These are phyloP conservation scores for Prunus mira DNA, from an alignment of 306 rosid genomes.

Conservation along the genomic window DNA sequence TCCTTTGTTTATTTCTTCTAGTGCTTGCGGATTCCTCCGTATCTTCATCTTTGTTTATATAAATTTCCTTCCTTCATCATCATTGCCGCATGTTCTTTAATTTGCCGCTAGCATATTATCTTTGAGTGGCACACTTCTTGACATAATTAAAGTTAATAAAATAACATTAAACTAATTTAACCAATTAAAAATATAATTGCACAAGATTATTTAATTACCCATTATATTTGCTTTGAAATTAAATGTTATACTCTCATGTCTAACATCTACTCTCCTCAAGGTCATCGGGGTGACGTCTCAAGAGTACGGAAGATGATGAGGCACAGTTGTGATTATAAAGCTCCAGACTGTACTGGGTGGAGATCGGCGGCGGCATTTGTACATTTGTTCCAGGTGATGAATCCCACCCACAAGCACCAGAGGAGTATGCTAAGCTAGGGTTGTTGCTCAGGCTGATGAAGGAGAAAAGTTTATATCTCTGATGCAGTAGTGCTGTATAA, in stretches of 20 bases:
- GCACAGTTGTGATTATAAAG: slow-evolving; percentile 36
- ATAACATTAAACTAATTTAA: too few species aligned
- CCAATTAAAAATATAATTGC: too few species aligned
- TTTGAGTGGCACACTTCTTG: too few species aligned
- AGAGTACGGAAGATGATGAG: slow-evolving; percentile 44
- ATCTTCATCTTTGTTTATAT: too few species aligned
- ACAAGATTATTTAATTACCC: too few species aligned
- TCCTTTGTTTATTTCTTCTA: too few species aligned
- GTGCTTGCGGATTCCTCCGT: too few species aligned
- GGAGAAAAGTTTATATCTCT: slow-evolving; percentile 12
- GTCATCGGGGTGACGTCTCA: slow-evolving; percentile 62
- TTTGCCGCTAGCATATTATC: too few species aligned
- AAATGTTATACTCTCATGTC: slow-evolving; percentile 45
- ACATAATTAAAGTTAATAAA: too few species aligned
- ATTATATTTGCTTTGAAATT: too few species aligned
- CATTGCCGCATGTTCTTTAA: too few species aligned
- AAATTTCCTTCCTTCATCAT: too few species aligned
- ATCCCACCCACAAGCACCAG: slow-evolving; percentile 41
- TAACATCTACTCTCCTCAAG: slow-evolving; percentile 55
- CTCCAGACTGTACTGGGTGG: slow-evolving; percentile 69
- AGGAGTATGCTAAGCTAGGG: slow-evolving; percentile 37
- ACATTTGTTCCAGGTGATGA: slow-evolving; percentile 51
- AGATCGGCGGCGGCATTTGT: slow-evolving; percentile 45
- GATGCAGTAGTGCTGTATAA: not conserved
- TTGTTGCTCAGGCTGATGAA: slow-evolving; percentile 45